Evolutionary conservation across 306 rosid species (phyloP).

Genomic region (Casuarina cunninghamiana): DNA sequence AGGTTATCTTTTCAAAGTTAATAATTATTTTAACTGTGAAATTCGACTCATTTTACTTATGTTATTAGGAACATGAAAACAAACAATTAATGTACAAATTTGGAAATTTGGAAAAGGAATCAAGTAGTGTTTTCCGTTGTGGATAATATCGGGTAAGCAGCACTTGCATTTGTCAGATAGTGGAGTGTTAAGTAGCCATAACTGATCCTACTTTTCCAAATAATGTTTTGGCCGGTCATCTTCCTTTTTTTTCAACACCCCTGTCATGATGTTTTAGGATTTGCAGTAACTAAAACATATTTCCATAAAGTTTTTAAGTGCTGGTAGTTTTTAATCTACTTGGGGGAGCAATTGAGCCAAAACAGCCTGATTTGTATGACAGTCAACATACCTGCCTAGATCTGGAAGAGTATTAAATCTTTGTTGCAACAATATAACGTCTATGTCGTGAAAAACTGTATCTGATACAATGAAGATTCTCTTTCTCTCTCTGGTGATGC

Average conservation of each 20-base stretch:
- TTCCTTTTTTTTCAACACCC: background rate
- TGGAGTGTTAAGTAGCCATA: background rate
- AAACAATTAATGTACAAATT: no score
- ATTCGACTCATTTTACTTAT: background rate
- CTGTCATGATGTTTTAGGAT: background rate
- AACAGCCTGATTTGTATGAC: background rate
- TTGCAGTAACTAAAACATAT: background rate
- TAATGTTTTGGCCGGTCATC: background rate
- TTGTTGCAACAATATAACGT: background rate
- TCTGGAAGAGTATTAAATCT: background rate
- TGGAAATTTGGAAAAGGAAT: background rate
- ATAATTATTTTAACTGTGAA: background rate
- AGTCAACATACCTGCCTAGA: background rate
- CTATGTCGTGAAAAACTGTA: background rate
- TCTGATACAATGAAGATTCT: background rate
- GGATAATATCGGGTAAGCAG: background rate
- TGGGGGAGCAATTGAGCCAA: background rate
- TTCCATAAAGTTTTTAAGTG: background rate
- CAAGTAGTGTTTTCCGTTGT: background rate
- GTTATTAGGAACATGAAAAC: background rate
- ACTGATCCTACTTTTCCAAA: background rate
- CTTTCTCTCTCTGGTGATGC: constrained; percentile 26
- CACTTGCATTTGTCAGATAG: background rate
- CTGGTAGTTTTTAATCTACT: background rate
- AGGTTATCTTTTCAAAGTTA: background rate